Evolutionary conservation across 1,284 basidiomycete genomes (phyloP).

Genomic region (Phaffia rhodozyma): DNA sequence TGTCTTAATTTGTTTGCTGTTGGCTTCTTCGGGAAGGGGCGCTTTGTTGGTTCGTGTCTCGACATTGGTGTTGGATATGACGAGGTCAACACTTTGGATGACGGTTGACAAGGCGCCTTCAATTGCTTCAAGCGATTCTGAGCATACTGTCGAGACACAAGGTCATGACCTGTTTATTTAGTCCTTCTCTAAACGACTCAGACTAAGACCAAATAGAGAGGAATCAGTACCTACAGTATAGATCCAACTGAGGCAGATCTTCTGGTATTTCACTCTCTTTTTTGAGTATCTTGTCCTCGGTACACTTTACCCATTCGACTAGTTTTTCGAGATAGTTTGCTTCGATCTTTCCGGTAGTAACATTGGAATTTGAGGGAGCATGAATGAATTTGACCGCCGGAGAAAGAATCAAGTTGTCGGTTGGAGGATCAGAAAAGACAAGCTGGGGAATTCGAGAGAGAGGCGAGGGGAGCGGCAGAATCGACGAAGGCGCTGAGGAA

Average conservation of each 20-base stretch:
- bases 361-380: constrained; percentile 27
- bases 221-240: constrained; percentile 54
- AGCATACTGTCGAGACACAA: constrained; percentile 45
- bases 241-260: constrained; percentile 60
- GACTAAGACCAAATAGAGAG: constrained; percentile 30
- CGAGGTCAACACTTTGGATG: constrained; percentile 67
- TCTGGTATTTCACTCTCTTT: constrained; percentile 68
- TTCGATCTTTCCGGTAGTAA: constrained; percentile 35
- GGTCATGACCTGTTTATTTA: neutral
- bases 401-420: constrained; percentile 5
- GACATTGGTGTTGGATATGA: constrained; percentile 22
- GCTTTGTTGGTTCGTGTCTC: neutral
- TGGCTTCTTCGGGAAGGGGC: too few species aligned
- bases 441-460: constrained; percentile 1
- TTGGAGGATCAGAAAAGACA: constrained; percentile 20
- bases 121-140: constrained; percentile 55
- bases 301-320: constrained; percentile 49
- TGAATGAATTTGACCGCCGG: constrained; percentile 10
- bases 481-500: constrained; percentile 3
- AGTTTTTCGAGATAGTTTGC: constrained; percentile 29
- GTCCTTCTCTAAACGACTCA: too few species aligned
- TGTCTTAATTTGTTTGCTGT: constrained; percentile 4
- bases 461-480: too few species aligned
- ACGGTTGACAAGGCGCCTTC: constrained; percentile 64
- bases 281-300: constrained; percentile 49